Evolutionary conservation across 805 yeast genomes (phyloP), one percentile per base, ranked within the genome.

Genomic region (Ogataea glucozyma): DNA sequence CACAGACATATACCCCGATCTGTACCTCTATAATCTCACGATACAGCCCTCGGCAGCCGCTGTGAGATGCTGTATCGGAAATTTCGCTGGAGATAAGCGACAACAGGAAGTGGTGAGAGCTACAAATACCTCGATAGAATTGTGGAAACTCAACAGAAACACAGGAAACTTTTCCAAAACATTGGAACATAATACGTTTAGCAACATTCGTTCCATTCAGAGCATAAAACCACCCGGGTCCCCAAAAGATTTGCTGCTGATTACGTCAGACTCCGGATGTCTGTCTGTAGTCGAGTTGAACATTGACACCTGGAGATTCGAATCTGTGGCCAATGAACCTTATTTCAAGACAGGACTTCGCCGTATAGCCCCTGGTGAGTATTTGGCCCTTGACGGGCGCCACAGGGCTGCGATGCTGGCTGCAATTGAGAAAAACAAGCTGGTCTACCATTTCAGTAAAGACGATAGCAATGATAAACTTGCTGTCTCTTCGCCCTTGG

Each of bases 231-330:
- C 75, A 9, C 69, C 77, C 0, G 88, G 85, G 0, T 58, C 78
- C 0, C 59, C 69, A 0, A 70, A 67, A 41, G 93, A 88, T 49
- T 67, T 67, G 20, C 47, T 90, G n/a, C 74, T 83, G 6, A 58
- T 88, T 2, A 76, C 91, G 0, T 79, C 93, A 0, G 97, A 90
- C 56, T 76, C 95, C 1, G 97, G 97, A 0, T 78, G 79, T 45
- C 48, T 89, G 16, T 75, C 78, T 41, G 72, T 75, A 44, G 62
- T 71, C 24, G 55, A 62, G 2, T 58, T 57, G 3, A 56, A 67
- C n/a, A 51, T 57, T 17, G 60, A 54, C 36, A 34, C 39, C 3
- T 51, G 47, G 11, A 41, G 38, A 26, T 79, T 81, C 43, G 65
- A 57, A 21, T 52, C 68, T 16, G 64, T 73, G 1, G 57, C 69